phyloP scores from a whole-genome alignment of 352 stramenopile genomes.

The Globisporangium uncinulatum region DNA sequence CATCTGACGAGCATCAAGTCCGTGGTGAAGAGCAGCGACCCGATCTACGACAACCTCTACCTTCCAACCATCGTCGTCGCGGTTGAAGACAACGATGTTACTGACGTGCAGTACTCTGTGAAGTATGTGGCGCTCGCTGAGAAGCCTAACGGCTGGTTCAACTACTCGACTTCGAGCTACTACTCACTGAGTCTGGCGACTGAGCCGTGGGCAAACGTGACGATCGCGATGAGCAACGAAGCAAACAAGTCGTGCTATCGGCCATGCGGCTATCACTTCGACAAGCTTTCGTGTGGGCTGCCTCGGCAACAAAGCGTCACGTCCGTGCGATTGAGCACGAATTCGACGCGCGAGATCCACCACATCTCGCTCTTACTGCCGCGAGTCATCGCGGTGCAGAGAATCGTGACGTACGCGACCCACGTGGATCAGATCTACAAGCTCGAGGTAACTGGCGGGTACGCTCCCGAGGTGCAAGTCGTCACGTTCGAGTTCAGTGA shows the following conservation, averaged over 20 bases:
- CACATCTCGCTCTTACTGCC: constrained; percentile 40
- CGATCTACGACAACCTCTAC: constrained; percentile 50
- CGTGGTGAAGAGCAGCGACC: constrained; percentile 35
- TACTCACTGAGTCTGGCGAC: constrained; percentile 51
- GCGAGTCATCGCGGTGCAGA: constrained; percentile 57
- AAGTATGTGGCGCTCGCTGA: constrained; percentile 34
- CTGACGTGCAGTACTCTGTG: constrained; percentile 42
- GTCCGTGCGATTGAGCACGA: constrained; percentile 39
- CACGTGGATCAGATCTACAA: constrained; percentile 54
- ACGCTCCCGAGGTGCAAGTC: constrained; percentile 32
- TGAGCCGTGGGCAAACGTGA: constrained; percentile 68
- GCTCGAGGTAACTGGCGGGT: constrained; percentile 41
- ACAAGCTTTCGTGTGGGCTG: constrained; percentile 40
- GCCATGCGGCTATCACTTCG: constrained; percentile 60
- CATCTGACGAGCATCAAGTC: constrained; percentile 53
- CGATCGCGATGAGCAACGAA: constrained; percentile 75
- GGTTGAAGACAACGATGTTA: constrained; percentile 61
- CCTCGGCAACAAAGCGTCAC: constrained; percentile 67
- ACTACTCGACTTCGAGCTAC: constrained; percentile 18
- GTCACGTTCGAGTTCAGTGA: constrained; percentile 45
- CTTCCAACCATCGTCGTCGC: constrained; percentile 61
- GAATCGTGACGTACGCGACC: constrained; percentile 43
- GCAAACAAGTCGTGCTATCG: constrained; percentile 56
- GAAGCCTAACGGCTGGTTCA: constrained; percentile 16
- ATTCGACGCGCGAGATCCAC: constrained; percentile 64